Evolutionary conservation across 495 filamentous ascomycete species (phyloP).

Genomic region (Neurospora discreta): DNA sequence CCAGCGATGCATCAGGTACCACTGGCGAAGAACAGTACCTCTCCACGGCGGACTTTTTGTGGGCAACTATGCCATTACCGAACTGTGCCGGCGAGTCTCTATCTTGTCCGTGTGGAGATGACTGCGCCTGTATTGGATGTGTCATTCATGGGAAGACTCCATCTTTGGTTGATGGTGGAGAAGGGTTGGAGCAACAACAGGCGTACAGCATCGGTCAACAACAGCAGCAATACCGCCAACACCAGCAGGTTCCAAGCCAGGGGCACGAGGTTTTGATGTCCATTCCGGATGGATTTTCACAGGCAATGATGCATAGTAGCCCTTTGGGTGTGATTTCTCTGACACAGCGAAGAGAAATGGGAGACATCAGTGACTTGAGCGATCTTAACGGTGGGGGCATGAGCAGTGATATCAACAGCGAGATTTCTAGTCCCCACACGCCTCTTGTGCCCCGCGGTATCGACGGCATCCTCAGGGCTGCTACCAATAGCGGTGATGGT

Average conservation of each 20-base stretch:
- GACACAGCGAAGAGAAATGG: not conserved
- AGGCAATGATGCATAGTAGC: not conserved
- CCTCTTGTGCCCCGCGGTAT: not conserved
- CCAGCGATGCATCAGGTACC: conserved; percentile 28
- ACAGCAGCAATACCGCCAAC: not conserved
- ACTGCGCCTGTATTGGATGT: conserved; percentile 42
- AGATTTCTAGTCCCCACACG: not conserved
- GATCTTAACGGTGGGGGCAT: not conserved
- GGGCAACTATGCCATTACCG: conserved; percentile 34
- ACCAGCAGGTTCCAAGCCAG: not conserved
- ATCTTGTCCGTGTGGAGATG: conserved; percentile 41
- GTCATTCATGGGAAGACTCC: conserved; percentile 5
- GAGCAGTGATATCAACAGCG: not conserved
- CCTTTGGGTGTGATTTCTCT: not conserved
- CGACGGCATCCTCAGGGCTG: not conserved
- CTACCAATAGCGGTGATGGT: not conserved
- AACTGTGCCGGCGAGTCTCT: conserved; percentile 26
- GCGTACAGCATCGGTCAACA: not conserved
- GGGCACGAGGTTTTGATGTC: not conserved
- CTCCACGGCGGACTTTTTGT: conserved; percentile 35
- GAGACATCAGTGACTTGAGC: not conserved
- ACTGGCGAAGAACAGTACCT: conserved; percentile 32
- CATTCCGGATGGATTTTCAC: not conserved
- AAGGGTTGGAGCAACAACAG: not conserved
- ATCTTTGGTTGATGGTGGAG: not conserved